Percentiles rank a stretch among this genome's conserved stretches.
Evolutionary conservation across 805 yeast species (phyloP).

Genomic region (Kodamaea neixiangensis): DNA sequence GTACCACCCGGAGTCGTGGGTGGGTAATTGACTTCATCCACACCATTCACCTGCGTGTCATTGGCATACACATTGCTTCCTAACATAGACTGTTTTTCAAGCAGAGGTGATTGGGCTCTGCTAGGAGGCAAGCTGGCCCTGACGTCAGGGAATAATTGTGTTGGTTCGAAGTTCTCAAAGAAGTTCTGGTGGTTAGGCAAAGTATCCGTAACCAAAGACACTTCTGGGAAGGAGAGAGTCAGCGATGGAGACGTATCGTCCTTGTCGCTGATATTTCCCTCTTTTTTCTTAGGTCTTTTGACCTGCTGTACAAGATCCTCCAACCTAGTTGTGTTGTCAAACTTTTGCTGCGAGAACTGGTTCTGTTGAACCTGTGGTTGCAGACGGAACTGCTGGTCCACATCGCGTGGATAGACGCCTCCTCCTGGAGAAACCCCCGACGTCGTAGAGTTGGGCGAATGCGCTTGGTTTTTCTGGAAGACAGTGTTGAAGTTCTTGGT

Average conservation of each 20-base stretch:
- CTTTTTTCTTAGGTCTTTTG: slow-evolving; percentile 20
- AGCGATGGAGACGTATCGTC: slow-evolving; percentile 39
- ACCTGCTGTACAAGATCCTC: slow-evolving; percentile 38
- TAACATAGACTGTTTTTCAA: slow-evolving; percentile 17
- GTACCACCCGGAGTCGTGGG: slow-evolving; percentile 29
- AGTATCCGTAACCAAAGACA: slow-evolving; percentile 55
- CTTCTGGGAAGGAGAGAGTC: slow-evolving; percentile 48
- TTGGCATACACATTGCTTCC: slow-evolving; percentile 39
- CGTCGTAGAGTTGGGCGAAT: slow-evolving; percentile 19
- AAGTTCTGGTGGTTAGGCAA: slow-evolving; percentile 48
- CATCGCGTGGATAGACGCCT: slow-evolving; percentile 17
- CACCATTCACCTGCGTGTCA: background rate
- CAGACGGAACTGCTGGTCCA: slow-evolving; percentile 22
- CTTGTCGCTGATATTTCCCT: slow-evolving; percentile 8
- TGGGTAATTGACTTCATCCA: slow-evolving; percentile 4
- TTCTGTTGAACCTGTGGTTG: slow-evolving; percentile 35
- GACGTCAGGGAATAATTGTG: slow-evolving; percentile 53
- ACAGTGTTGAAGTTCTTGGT: background rate
- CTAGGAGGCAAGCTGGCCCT: slow-evolving; percentile 38
- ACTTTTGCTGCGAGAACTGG: background rate
- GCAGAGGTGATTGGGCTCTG: slow-evolving; percentile 37
- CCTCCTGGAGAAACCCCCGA: slow-evolving; percentile 33
- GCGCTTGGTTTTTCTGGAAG: background rate
- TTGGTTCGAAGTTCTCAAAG: slow-evolving; percentile 56
- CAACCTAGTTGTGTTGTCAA: slow-evolving; percentile 18